Base-by-base conservation (phyloP, 169 alveolate genomes). In the Babesia caballi region DNA sequence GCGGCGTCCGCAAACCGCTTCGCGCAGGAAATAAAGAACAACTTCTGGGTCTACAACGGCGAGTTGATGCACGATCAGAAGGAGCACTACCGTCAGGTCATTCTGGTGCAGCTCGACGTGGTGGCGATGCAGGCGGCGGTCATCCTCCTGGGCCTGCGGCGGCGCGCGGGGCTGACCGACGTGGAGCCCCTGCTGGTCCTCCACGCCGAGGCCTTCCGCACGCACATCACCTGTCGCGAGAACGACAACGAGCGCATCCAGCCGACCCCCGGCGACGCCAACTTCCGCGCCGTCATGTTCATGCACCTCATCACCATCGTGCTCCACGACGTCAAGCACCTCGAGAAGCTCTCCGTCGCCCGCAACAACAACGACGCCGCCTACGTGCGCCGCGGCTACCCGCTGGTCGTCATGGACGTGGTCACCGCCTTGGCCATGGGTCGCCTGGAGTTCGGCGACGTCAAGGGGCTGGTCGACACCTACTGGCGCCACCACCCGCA, bases 51-150 rank as follows among this genome's bases (percentile, higher is more conserved):
- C 2, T 63, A 60, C 66, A 81, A 81, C 67, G 84, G 84, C 8
- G 88, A 81, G 42, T 81, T 81, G 21, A 57, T 81, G 88, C 83
- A 56, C 14, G 84, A 71, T 23, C 84, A 81, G 17, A 38, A 59
- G 19, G 78, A 67, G 11, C 56, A 66, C 36, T 71, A 81, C 52
- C 58, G 58, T 3, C 60, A 71, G 52, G 60, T 54, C 0, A 47
- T 44, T 1, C 47, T 81, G 28, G 66, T 66, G 5, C 53, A 75
- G 33, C 38, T 38, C 38, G 88, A 81, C 63, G 30, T 72, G 5
- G 61, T 47, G 8, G 69, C 84, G 27, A 23, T 81, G 17, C 88
- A 81, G 23, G 44, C 66, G 4, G 70, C 74, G 0, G 60, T 54
- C 35, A 19, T 50, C 17, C 32, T 81, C 1, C 27, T 81, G 46